Evolutionary conservation across 495 filamentous ascomycete genomes (phyloP).

Genomic region (Xylaria scruposa): DNA sequence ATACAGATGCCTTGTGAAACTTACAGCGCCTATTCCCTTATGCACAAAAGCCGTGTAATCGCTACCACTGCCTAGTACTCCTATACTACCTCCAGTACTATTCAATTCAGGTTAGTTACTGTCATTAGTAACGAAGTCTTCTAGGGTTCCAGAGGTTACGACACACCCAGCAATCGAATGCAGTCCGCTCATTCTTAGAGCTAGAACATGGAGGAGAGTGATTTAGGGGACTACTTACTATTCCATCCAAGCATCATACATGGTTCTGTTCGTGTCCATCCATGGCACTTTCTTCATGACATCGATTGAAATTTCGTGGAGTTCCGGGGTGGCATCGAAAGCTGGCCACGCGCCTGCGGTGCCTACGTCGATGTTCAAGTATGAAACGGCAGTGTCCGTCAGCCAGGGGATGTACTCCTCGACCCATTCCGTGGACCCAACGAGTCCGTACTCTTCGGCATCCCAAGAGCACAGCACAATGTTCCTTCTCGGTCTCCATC

Average conservation of each 20-base stretch:
- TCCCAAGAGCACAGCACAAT: constrained; percentile 92
- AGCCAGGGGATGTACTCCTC: constrained; percentile 88
- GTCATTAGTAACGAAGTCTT: not conserved
- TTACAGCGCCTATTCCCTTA: constrained; percentile 76
- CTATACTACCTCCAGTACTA: constrained; percentile 64
- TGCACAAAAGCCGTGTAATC: constrained; percentile 89
- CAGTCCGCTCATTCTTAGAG: not conserved
- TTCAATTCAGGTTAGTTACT: not conserved
- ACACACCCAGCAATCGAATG: not conserved
- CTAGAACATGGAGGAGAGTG: not conserved
- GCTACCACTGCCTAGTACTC: constrained; percentile 76
- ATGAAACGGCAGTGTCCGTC: constrained; percentile 73
- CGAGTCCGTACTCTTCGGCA: constrained; percentile 82
- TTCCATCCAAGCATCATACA: constrained; percentile 69
- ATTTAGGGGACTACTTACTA: constrained; percentile 9
- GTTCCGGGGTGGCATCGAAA: constrained; percentile 73
- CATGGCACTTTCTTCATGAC: constrained; percentile 70
- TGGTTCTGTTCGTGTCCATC: constrained; percentile 73
- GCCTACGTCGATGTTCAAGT: constrained; percentile 86
- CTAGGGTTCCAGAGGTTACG: not conserved
- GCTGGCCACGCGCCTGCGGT: constrained; percentile 71
- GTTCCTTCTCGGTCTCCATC: constrained; percentile 83
- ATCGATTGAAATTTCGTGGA: constrained; percentile 73
- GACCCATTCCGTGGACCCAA: constrained; percentile 89
- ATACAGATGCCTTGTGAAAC: constrained; percentile 34